Evolutionary conservation across 345 rosid genomes (phyloP).

Genomic region (Bretschneidera sinensis): DNA sequence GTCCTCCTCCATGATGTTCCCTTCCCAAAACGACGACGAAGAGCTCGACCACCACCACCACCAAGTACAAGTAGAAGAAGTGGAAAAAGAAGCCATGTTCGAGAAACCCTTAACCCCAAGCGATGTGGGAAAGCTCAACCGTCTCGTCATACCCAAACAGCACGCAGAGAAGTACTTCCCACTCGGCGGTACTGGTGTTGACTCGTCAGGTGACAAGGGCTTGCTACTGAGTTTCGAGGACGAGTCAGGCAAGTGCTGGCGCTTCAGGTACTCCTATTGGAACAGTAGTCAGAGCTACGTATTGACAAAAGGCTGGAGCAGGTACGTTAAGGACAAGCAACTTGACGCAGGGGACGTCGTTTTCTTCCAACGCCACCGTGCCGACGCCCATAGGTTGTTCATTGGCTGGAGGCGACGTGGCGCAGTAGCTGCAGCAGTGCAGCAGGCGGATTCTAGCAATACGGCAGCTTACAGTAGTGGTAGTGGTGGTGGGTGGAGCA

Average conservation of each 20-base stretch:
- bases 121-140: slow-evolving; percentile 89
- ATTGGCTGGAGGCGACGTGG: slow-evolving; percentile 68
- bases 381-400: slow-evolving; percentile 48
- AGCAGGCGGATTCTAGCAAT: slow-evolving; percentile 1
- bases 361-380: slow-evolving; percentile 56
- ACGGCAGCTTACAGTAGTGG: slow-evolving; percentile 7
- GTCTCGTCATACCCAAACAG: slow-evolving; percentile 84
- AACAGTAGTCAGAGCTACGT: slow-evolving; percentile 87
- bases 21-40: slow-evolving; percentile 21
- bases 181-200: slow-evolving; percentile 36
- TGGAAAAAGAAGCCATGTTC: slow-evolving; percentile 50
- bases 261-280: slow-evolving; percentile 89
- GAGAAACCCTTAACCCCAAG: slow-evolving; percentile 85
- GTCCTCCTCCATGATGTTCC: slow-evolving; percentile 12
- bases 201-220: slow-evolving; percentile 45
- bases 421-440: not conserved
- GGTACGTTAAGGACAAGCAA: slow-evolving; percentile 80
- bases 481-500: slow-evolving; percentile 21
- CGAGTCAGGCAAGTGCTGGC: slow-evolving; percentile 81
- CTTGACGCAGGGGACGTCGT: slow-evolving; percentile 78
- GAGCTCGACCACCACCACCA: slow-evolving; percentile 17
- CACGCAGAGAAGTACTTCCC: slow-evolving; percentile 89
- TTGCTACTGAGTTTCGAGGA: slow-evolving; percentile 73
- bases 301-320: slow-evolving; percentile 88
- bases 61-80: not conserved